Conservation (phyloP, 2,329 filamentous ascomycete genomes). For the Fusarium luffae region DNA sequence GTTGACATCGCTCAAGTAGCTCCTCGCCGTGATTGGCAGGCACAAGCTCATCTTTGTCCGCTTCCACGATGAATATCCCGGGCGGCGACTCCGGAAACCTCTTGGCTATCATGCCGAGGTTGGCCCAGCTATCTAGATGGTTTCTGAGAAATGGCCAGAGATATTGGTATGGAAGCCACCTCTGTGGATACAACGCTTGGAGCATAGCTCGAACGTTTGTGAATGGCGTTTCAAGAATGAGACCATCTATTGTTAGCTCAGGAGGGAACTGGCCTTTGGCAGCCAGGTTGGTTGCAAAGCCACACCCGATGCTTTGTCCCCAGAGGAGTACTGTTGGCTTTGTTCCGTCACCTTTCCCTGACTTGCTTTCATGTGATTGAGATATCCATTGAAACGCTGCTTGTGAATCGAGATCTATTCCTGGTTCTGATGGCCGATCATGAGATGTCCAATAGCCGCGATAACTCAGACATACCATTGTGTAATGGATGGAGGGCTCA, state of each 20-base stretch:
- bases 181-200: constrained; percentile 77
- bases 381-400: constrained; percentile 73
- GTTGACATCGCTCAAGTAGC: constrained; percentile 59
- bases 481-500: constrained; percentile 54
- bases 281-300: constrained; percentile 73
- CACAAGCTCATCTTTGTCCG: constrained; percentile 69
- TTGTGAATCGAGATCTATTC: constrained; percentile 75
- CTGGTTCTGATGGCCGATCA: constrained; percentile 75
- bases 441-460: constrained; percentile 83
- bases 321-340: constrained; percentile 68
- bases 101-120: constrained; percentile 57
- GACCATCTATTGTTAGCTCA: constrained; percentile 55
- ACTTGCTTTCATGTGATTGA: constrained; percentile 50
- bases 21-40: constrained; percentile 61
- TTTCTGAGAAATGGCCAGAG: constrained; percentile 79
- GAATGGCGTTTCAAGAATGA: constrained; percentile 83
- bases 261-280: constrained; percentile 49
- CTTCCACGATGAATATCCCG: constrained; percentile 63
- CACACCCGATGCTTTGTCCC: constrained; percentile 82
- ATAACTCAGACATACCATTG: constrained; percentile 68
- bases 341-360: constrained; percentile 21
- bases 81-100: constrained; percentile 46
- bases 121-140: constrained; percentile 65
- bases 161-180: constrained; percentile 81
- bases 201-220: constrained; percentile 78